Evolutionary conservation across 2,329 filamentous ascomycete species (phyloP), one percentile per base, ranked within the genome.

Genomic region (Ophiostoma himal-ulmi): DNA sequence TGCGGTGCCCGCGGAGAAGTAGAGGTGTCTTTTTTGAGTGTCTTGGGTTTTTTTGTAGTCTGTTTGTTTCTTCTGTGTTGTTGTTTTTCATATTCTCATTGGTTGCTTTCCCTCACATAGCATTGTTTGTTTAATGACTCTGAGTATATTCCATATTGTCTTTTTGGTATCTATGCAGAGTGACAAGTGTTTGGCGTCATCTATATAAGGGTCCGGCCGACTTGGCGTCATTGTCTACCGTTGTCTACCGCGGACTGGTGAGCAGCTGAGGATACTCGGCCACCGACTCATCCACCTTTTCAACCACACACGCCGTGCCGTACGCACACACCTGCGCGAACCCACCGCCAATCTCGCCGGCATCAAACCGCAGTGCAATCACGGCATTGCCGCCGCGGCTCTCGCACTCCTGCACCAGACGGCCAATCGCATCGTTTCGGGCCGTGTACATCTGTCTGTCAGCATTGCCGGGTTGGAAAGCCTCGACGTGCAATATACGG

Each of bases 281-380:
- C 41, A 73, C 72, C 7, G 68, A 11, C 1, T 70, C 72, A 44
- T 85, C 82, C 70, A 87, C 77, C 79, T 84, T 87, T 78, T 88
- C 85, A 36, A 88, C 81, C 14, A 86, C 74, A 68, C 82, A 84
- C 2, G 86, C 86, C 3, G 86, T 88, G 2, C 86, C 86, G 75
- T 88, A 89, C 0, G 85, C 86, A 72, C 84, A 86, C 57, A 85
- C 84, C 78, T 88, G 86, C 2, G 84, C 84, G 74, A 85, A 88
- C 8, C 52, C 52, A 1, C 83, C 82, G 37, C 81, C 83, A 73
- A 87, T 77, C 72, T 85, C 85, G 5, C 82, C 82, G 1, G 84
- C 81, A 75, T 89, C 86, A 74, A 88, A 88, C 62, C 85, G 81
- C 73, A 88, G 77, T 68, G 83, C 84, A 73, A 89, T 84, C 73